Percentiles rank a stretch among this genome's conserved stretches.
Conservation (phyloP, 2,329 filamentous ascomycete genomes). For the Aspergillus amoenus region DNA sequence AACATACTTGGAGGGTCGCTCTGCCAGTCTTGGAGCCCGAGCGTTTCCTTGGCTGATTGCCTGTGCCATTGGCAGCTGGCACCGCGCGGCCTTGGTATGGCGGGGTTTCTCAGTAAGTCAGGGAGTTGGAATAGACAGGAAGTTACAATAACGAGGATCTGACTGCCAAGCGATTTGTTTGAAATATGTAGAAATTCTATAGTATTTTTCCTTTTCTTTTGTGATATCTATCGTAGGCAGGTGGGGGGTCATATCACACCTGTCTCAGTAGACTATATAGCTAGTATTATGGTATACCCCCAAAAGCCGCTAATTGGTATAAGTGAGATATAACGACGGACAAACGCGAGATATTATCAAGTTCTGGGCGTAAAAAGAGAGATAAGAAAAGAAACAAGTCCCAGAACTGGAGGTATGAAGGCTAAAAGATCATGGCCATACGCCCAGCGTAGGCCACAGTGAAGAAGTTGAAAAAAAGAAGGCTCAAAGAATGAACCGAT, state of each 20-base stretch:
- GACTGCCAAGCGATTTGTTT: no score
- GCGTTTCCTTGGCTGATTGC: no score
- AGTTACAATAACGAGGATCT: no score
- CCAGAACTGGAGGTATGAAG: neutral
- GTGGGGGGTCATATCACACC: neutral
- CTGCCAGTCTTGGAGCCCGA: no score
- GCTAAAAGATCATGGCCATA: neutral
- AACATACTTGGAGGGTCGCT: no score
- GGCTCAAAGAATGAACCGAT: neutral
- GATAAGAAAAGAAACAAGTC: neutral
- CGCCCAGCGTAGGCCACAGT: slow-evolving; percentile 6
- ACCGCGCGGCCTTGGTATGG: no score
- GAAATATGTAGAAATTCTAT: neutral
- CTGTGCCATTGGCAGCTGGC: no score
- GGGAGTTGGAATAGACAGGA: no score
- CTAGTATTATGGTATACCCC: neutral
- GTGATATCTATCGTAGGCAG: neutral
- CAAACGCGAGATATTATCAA: neutral
- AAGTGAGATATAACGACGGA: neutral
- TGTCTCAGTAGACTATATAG: neutral
- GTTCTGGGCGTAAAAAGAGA: neutral
- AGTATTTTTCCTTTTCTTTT: neutral
- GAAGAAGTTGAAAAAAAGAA: neutral
- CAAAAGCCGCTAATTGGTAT: slow-evolving; percentile 5
- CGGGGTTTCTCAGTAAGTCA: no score